Percentiles rank a stretch among this genome's conserved stretches.
Conservation (phyloP, 805 yeast species). For the Monosporozyma solicola region DNA sequence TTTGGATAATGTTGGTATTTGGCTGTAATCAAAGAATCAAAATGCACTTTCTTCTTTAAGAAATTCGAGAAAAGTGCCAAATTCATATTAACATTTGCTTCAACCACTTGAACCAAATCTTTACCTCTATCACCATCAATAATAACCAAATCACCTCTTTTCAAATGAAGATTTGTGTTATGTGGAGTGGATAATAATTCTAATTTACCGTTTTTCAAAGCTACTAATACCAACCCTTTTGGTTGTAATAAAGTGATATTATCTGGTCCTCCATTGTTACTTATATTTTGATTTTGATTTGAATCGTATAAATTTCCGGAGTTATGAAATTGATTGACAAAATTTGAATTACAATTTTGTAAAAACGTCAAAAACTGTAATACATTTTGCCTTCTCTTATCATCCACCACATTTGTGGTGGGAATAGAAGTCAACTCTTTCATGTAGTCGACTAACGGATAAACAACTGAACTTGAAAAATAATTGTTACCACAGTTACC, state of each 20-base stretch:
- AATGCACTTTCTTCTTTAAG: conserved; percentile 62
- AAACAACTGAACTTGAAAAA: conserved; percentile 41
- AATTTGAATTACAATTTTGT: conserved; percentile 36
- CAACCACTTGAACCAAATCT: conserved; percentile 64
- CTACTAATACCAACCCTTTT: conserved; percentile 37
- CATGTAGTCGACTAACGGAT: conserved; percentile 32
- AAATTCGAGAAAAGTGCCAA: conserved; percentile 66
- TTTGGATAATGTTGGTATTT: conserved; percentile 25
- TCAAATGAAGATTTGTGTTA: conserved; percentile 50
- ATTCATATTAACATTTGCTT: conserved; percentile 52
- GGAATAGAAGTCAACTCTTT: conserved; percentile 13
- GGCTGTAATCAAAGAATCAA: conserved; percentile 29
- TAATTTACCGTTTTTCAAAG: conserved; percentile 55
- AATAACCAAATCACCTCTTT: conserved; percentile 57
- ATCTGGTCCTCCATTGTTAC: not conserved
- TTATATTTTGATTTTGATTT: conserved; percentile 3
- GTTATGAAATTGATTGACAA: not conserved
- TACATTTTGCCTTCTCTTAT: conserved; percentile 11
- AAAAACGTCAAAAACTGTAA: conserved; percentile 31
- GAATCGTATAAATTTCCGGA: not conserved
- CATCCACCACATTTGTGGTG: not conserved
- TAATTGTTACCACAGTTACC: conserved; percentile 40
- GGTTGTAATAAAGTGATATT: conserved; percentile 14
- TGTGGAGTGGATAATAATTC: conserved; percentile 63
- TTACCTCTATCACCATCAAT: conserved; percentile 83